Base-by-base conservation (phyloP, 2,329 filamentous ascomycete genomes). In the Fusarium sp. region DNA sequence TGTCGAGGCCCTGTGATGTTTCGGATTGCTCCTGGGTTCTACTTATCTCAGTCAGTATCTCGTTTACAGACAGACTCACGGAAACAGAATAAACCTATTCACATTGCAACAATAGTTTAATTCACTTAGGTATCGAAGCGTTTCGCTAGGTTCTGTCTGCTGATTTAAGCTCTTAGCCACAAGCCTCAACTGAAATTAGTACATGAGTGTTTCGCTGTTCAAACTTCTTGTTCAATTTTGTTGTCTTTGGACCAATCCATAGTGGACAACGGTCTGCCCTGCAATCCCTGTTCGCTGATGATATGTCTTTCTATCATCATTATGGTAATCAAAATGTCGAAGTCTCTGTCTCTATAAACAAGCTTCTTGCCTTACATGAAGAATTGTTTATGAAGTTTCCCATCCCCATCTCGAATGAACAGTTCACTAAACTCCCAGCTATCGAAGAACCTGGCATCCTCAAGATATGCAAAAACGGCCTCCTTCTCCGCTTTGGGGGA, bases 121-220 rank as follows among this genome's bases (percentile, higher is more conserved):
- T 6, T 0, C n/a, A 26, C 9, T 1, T 44, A 8, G 15, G 10
- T 1, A 18, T 1, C 15, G 10, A 18, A 18, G 1, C 17, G 6
- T 22, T 2, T 22, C 11, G 8, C 20, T 34, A 17, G 32, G 8
- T 17, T 34, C 32, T 34, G 32, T 17, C 32, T 34, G 15, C 14
- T 34, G 32, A 34, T 34, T 17, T 34, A 34, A 34, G 15, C 32
- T 17, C 32, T 17, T 15, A 34, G 32, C 32, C 14, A 4, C 7
- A 17, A 34, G 32, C 32, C 32, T 34, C 8, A 17, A 4, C 32
- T 34, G 15, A 15, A 34, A 34, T 9, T 17, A 17, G 1, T 1
- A 17, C 15, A 34, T 34, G 3, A 9, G 32, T 15, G 32, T 17
- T 34, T 34, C 1, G 32, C 8, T 34, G 15, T 34, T 17, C 15